Evolutionary conservation across 2,329 filamentous ascomycete species (phyloP), one percentile per base, ranked within the genome.

Genomic region (Claviceps citrina): DNA sequence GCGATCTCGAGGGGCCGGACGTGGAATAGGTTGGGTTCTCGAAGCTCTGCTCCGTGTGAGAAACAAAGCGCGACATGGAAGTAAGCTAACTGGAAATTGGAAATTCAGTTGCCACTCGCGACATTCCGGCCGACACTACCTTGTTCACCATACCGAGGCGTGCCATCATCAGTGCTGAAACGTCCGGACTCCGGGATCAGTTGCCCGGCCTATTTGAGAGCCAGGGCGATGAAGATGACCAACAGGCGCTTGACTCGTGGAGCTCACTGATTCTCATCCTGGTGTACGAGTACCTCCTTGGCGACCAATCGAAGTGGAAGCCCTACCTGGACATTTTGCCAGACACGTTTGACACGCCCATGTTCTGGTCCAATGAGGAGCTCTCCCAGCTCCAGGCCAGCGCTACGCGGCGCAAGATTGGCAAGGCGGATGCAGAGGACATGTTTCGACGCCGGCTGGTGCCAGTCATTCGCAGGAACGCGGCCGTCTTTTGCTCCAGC

Each of bases 301-400:
- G 58, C 37, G 63, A 50, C 44, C 61, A 49, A 1, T 93, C 85
- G 1, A 62, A 60, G 7, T 94, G 86, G 86, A 73, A 76, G 47
- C 68, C 77, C 0, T 94, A 94, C 58, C 77, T 93, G 48, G 69
- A 77, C 42, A 66, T 93, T 16, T 67, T 94, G 5, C 85, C 85
- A 1, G 49, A 54, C 5, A 52, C 62, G 1, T 94, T 94, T 53
- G 75, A 91, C 56, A 93, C 84, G 2, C 71, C 89, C 47, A 94
- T 95, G 82, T 94, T 87, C 62, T 95, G 87, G 87, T 65, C 71
- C 2, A 64, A 70, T 1, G 61, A 65, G 1, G 85, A 94, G 56
- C 66, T 94, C 3, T 61, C 65, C 1, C 68, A 80, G 51, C 71
- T 94, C 7, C 79, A 89, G 60, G 82, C 79, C 15, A 87, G 83